phyloP scores from a whole-genome alignment of 495 filamentous ascomycete species.

The Lichenothelia convexa region DNA sequence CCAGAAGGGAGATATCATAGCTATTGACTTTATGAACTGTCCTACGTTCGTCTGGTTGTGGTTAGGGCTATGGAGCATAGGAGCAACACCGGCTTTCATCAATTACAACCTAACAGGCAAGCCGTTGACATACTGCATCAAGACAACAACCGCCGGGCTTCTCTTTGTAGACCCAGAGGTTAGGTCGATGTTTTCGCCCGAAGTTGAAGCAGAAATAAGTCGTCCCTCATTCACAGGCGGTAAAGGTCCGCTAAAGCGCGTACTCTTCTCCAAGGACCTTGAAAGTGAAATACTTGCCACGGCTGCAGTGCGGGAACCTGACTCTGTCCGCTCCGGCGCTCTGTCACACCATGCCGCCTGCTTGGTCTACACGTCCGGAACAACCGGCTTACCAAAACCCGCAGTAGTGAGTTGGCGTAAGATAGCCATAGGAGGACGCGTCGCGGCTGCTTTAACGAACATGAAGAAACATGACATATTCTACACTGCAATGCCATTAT shows the following conservation, averaged over 20 bases:
- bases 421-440: conserved; percentile 30
- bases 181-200: conserved; percentile 28
- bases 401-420: conserved; percentile 75
- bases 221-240: conserved; percentile 2
- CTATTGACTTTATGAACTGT: conserved; percentile 76
- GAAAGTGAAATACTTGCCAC: conserved; percentile 33
- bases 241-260: conserved; percentile 4
- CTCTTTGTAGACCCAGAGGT: conserved; percentile 61
- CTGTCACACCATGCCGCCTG: conserved; percentile 41
- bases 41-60: conserved; percentile 67
- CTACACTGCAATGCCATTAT: conserved; percentile 93
- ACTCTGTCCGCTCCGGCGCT: conserved; percentile 36
- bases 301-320: conserved; percentile 41
- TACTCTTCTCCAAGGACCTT: conserved; percentile 5
- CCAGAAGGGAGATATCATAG: conserved; percentile 63
- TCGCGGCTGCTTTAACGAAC: conserved; percentile 37
- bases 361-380: conserved; percentile 76
- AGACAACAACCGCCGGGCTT: conserved; percentile 46
- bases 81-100: conserved; percentile 78
- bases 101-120: conserved; percentile 78
- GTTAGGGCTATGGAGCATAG: conserved; percentile 75
- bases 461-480: conserved; percentile 46
- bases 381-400: conserved; percentile 80
- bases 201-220: conserved; percentile 25
- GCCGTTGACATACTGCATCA: conserved; percentile 63